Conservation (phyloP, 2,329 filamentous ascomycete species). For the Talaromyces sp. region DNA sequence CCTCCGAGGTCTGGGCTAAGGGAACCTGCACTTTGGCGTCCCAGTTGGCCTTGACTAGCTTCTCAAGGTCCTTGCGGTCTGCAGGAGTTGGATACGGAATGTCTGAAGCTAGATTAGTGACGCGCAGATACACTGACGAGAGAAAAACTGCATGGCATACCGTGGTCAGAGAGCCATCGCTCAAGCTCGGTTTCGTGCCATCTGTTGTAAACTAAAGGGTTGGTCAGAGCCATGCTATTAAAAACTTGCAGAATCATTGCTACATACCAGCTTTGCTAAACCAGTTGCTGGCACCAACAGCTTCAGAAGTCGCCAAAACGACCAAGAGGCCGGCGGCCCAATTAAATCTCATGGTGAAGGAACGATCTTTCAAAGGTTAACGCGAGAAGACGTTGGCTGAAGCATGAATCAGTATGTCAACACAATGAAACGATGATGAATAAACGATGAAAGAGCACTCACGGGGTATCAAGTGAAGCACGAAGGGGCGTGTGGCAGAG, state of each 20-base stretch:
- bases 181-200: slow-evolving; percentile 98
- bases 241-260: neutral
- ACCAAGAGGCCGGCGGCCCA: slow-evolving; percentile 63
- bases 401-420: neutral
- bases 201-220: slow-evolving; percentile 77
- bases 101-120: slow-evolving; percentile 32
- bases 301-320: slow-evolving; percentile 62
- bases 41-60: slow-evolving; percentile 87
- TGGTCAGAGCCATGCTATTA: neutral
- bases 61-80: slow-evolving; percentile 91
- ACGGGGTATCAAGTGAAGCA: neutral
- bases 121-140: neutral
- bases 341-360: slow-evolving; percentile 67
- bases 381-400: neutral
- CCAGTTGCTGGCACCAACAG: slow-evolving; percentile 70
- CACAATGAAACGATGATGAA: neutral
- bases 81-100: slow-evolving; percentile 84
- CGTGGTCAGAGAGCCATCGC: slow-evolving; percentile 89
- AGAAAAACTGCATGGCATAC: slow-evolving; percentile 15
- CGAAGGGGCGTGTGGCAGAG: neutral
- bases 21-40: slow-evolving; percentile 64
- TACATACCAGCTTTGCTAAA: slow-evolving; percentile 72
- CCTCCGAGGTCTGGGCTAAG: slow-evolving; percentile 75
- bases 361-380: neutral
- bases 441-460: neutral